Base-by-base conservation (phyloP, 2,329 filamentous ascomycete genomes). In the Stagonosporopsis cucurbitacearum region DNA sequence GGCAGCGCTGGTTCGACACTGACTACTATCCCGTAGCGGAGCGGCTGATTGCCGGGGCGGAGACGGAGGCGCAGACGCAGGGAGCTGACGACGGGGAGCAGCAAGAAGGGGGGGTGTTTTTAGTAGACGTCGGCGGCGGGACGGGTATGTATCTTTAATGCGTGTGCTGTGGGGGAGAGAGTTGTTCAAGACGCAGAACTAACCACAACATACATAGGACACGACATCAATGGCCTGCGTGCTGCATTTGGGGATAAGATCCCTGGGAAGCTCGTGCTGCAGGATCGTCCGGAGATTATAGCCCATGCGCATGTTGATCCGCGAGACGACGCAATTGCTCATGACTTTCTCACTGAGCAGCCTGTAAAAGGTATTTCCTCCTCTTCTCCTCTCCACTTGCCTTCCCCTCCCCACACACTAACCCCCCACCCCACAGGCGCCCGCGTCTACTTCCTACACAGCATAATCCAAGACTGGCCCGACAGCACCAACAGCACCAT, bases 261-360 rank as follows among this genome's bases (percentile, higher is more conserved):
- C 7, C 58, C 62, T 2, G 68, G 66, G 15, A 49, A 47, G 5
- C 47, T 70, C 12, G 50, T 71, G 3, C 41, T 70, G 6, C 66
- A 71, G 39, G 69, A 69, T 11, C 44, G 63, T 0, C 64, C 64
- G 1, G 64, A 67, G 50, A 62, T 70, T 2, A 50, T 71, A 6
- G 40, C 56, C 30, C 35, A 66, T 6, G 68, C 73, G 11, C 48
- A 61, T 6, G 30, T 64, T 0, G 43, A 75, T 17, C 45, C 61
- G 8, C 50, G 64, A 0, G 64, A 74, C 6, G 66, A 73, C 40
- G 49, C 22, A 2, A 73, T 73, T 66, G 47, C 62, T 1, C 74
- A 79, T 33, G 74, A 79, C 47, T 78, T 70, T 41, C 25, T 69
- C 40, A 66, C 61, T 3, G 58, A 66, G 32, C 66, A 70, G 41